Base-by-base conservation (phyloP, 1,284 basidiomycete genomes). In the Cutaneotrichosporon mucoides region DNA sequence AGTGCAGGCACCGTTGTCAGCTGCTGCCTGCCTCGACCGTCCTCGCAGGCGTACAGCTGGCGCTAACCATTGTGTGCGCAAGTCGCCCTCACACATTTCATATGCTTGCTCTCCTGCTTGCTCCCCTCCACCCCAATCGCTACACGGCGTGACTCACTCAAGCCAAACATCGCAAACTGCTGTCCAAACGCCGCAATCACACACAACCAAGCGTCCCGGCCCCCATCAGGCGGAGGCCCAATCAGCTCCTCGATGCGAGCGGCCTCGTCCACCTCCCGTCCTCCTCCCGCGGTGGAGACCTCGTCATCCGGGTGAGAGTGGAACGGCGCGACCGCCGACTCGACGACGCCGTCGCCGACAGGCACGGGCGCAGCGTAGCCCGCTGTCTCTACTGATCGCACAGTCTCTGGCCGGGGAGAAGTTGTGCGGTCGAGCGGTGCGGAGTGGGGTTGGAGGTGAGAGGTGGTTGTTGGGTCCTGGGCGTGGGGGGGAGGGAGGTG, bases 201-300 rank as follows among this genome's bases (percentile, higher is more conserved):
- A 40, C 69, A 69, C n/a, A 65, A 56, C 75, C 76, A 78, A 35
- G 76, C 76, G 15, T 73, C 66, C 8, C 52, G 64, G 7, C 75
- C 76, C 9, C 76, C 76, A 57, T 78, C 75, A 6, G 76, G 76
- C 33, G 75, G 73, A 4, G 73, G 73, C 33, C 71, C 73, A 13
- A 73, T 45, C 35, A 45, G n/a, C 35, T 45, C 35, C 37, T 10
- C 15, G 11, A 51, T 51, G 11, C 49, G 49, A 12, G 49, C 49
- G 5, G 49, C 49, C 15, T 51, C 49, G 24, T 40, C 24, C 3
- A 40, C 10, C 24, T 38, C 37, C 5, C 3, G n/a, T 3, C 13
- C 6, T 5, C 38, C 49, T 11, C 16, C 38, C 6, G 7, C 15
- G 5, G 4, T 13, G 2, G 37, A 35, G 8, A 41, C 38, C 15